Evolutionary conservation across 2,329 filamentous ascomycete genomes (phyloP), one percentile per base, ranked within the genome.

Genomic region (Chrysosporium keratinophilum): DNA sequence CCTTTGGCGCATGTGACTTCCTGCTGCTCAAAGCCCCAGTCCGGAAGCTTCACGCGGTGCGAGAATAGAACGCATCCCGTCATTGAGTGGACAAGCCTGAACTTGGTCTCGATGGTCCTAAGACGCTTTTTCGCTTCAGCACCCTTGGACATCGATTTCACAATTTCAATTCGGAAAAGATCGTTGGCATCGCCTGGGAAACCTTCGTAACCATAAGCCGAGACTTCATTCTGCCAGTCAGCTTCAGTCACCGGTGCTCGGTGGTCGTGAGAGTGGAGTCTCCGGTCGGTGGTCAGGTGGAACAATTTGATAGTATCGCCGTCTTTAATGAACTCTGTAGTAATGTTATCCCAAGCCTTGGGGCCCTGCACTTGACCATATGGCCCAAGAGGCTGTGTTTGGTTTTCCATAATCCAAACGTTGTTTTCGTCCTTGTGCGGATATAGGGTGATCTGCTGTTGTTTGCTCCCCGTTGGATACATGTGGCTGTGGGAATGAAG

Each of bases 361-460:
- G 88, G 87, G 42, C 90, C 90, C 61, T 86, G 84, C 59, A 95
- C 84, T 58, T 87, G 78, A 51, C 88, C 89, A 60, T 88, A 80
- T 52, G 80, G 74, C 54, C 83, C 84, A 15, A 93, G 76, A 9
- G 93, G 93, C 65, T 96, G 88, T 7, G 93, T 98, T 73, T 94
- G 87, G 70, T 98, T 98, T 76, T 98, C 93, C 54, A 97, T 68
- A 35, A 96, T 73, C 82, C 88, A 98, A 54, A 95, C 63, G 68
- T 98, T 98, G 79, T 98, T 98, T 67, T 95, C 88, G 64, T 98
- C 93, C 78, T 97, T 97, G 79, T 98, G 93, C 6, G 93, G 93
- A 65, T 98, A 98, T 2, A 98, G 81, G 0, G 93, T 98, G 63
- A 98, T 88, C 69, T 98, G 93, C 70, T 98, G 93, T 74, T 98